Evolutionary conservation across 108 stramenopile species (phyloP), one percentile per base, ranked within the genome.

Genomic region (Mediolabrus comicus): DNA sequence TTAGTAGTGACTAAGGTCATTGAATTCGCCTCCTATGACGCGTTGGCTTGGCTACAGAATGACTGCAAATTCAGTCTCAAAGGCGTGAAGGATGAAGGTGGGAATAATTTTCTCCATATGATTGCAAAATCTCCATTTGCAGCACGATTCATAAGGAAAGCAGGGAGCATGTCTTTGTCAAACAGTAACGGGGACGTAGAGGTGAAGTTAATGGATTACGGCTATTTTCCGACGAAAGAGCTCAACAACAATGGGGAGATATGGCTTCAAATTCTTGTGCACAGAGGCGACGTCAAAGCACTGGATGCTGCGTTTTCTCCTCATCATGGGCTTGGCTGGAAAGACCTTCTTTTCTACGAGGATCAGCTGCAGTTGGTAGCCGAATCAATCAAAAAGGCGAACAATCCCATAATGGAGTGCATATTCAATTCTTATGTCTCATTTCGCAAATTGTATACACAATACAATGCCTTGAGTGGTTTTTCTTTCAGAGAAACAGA

Each of bases 261-360:
- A 2, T 65, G 64, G 64, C 64, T 65, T 53, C 34, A 65, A 29
- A 7, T 49, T 29, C 3, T 65, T 49, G 64, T 65, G 17, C 28
- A 32, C 3, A 65, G 51, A 30, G 64, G 32, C 11, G 51, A 65
- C 49, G 33, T 36, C 17, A 65, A 49, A 65, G 49, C 64, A 31
- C 32, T 65, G 22, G 64, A 65, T 53, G n/a, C 24, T 46, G 52
- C 24, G 10, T 31, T 65, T 2, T 65, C 64, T 24, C 25, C 31
- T 24, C 16, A 53, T 5, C 12, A 0, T 3, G 32, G 51, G 24
- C 51, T 53, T 13, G 26, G 32, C 32, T 53, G 64, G 52, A 12
- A 49, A 7, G 0, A 22, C 7, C 10, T 22, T 24, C 5, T 49
- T 8, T 49, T 43, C 41, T 3, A 0, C 46, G 6, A 6, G 8